These are phyloP conservation scores for Corymbia calophylla DNA, from an alignment of 441 rosid genomes.

Conservation along the genomic window DNA sequence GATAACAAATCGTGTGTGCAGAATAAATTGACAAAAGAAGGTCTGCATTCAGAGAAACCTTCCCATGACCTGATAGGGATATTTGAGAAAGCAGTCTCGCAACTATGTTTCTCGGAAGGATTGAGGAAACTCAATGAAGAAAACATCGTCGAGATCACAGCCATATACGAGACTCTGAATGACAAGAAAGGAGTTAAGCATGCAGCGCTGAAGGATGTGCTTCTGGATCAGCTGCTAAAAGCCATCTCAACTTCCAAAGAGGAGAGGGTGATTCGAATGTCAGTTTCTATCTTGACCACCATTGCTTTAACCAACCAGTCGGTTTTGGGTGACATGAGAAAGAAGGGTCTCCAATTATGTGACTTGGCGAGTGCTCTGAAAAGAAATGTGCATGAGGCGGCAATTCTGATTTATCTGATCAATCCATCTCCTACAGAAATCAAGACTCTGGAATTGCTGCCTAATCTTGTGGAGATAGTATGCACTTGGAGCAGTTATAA, in stretches of 20 bases:
- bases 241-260: conserved; percentile 68
- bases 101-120: conserved; percentile 44
- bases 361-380: conserved; percentile 75
- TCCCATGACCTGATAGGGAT: conserved; percentile 38
- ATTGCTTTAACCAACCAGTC: conserved; percentile 53
- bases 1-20: conserved; percentile 7
- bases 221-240: conserved; percentile 60
- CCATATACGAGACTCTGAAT: conserved; percentile 60
- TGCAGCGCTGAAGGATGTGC: conserved; percentile 56
- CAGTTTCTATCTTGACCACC: conserved; percentile 57
- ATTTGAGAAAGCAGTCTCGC: conserved; percentile 53
- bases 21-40: conserved; percentile 12
- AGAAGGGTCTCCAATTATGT: conserved; percentile 52
- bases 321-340: conserved; percentile 61
- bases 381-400: conserved; percentile 81
- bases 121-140: conserved; percentile 49
- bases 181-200: conserved; percentile 50
- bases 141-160: conserved; percentile 53
- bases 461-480: conserved; percentile 66
- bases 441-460: conserved; percentile 75
- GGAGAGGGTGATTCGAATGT: conserved; percentile 59
- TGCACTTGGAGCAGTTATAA: conserved; percentile 40
- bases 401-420: conserved; percentile 66
- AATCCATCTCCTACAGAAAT: conserved; percentile 87
- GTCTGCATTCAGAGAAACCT: conserved; percentile 18